Percentiles rank a stretch among this genome's conserved stretches.
Conservation (phyloP, 768 basidiomycete species). For the Inosperma sp. region DNA sequence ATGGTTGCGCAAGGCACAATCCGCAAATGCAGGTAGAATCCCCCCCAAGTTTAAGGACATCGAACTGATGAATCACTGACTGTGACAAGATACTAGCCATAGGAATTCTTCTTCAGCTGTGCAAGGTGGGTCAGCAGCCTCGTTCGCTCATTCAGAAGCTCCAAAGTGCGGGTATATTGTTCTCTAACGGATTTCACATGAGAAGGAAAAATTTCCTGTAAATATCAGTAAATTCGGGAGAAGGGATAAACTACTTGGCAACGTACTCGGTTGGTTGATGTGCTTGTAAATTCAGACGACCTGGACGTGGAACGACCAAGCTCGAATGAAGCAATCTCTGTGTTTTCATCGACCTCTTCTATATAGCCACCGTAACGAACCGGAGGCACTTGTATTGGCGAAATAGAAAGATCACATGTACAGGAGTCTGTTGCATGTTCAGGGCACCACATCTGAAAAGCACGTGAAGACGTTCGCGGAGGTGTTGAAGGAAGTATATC, state of each 20-base stretch:
- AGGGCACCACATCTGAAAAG: background rate
- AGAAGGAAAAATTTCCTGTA: background rate
- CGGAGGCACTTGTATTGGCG: slow-evolving; percentile 6
- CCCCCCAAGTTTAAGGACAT: too few species aligned
- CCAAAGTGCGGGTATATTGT: slow-evolving; percentile 39
- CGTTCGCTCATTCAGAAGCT: slow-evolving; percentile 56
- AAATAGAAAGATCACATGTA: slow-evolving; percentile 1
- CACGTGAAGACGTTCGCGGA: background rate
- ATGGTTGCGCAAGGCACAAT: too few species aligned
- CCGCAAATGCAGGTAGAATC: too few species aligned
- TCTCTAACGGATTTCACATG: slow-evolving; percentile 17
- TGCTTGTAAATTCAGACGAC: background rate
- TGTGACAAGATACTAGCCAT: background rate
- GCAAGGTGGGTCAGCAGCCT: slow-evolving; percentile 52
- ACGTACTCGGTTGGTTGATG: slow-evolving; percentile 5
- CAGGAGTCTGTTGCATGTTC: slow-evolving; percentile 12
- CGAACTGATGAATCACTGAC: too few species aligned
- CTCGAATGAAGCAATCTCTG: slow-evolving; percentile 50
- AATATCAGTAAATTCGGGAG: too few species aligned
- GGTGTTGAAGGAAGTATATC: background rate
- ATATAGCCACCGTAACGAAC: slow-evolving; percentile 55
- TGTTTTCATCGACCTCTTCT: slow-evolving; percentile 45
- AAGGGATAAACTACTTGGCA: too few species aligned
- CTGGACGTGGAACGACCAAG: slow-evolving; percentile 24
- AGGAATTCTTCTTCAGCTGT: slow-evolving; percentile 27